phyloP scores from a whole-genome alignment of 1,284 basidiomycete species.

The Tausonia pullulans region DNA sequence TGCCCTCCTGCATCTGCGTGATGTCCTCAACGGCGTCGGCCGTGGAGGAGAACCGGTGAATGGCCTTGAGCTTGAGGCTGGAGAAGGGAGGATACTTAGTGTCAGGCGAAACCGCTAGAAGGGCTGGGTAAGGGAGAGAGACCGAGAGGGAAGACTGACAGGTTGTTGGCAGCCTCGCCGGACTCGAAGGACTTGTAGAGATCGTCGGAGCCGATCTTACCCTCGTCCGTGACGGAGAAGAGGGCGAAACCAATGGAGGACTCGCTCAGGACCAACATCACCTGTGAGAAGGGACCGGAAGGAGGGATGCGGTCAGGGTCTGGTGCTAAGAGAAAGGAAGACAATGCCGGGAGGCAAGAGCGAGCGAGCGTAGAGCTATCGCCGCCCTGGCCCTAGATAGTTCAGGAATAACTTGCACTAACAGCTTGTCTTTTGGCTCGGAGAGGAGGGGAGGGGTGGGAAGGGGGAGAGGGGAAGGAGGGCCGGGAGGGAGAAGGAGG shows the following conservation, averaged over 20 bases:
- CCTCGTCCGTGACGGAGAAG: slow-evolving; percentile 87
- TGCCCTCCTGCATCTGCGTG: slow-evolving; percentile 81
- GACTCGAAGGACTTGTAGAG: slow-evolving; percentile 87
- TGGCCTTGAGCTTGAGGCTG: slow-evolving; percentile 84
- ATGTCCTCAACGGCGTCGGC: slow-evolving; percentile 98
- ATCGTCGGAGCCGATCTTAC: slow-evolving; percentile 75
- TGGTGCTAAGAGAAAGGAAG: too few species aligned
- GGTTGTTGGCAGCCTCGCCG: slow-evolving; percentile 78
- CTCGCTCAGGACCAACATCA: slow-evolving; percentile 17
- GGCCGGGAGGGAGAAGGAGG: too few species aligned
- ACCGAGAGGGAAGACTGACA: slow-evolving; percentile 46
- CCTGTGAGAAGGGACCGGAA: neutral
- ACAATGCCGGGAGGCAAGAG: too few species aligned
- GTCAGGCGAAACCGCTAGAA: neutral
- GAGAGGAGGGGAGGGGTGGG: too few species aligned
- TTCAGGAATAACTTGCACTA: too few species aligned
- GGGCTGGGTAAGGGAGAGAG: neutral
- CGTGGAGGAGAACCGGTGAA: slow-evolving; percentile 93
- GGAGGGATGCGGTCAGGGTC: neutral
- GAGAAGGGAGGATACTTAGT: slow-evolving; percentile 12
- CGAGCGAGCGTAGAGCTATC: too few species aligned
- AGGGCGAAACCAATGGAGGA: slow-evolving; percentile 86
- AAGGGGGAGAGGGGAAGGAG: too few species aligned
- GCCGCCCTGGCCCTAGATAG: too few species aligned
- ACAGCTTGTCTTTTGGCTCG: too few species aligned